Evolutionary conservation across 495 filamentous ascomycete species (phyloP).

Genomic region (Lepidopterella palustris): DNA sequence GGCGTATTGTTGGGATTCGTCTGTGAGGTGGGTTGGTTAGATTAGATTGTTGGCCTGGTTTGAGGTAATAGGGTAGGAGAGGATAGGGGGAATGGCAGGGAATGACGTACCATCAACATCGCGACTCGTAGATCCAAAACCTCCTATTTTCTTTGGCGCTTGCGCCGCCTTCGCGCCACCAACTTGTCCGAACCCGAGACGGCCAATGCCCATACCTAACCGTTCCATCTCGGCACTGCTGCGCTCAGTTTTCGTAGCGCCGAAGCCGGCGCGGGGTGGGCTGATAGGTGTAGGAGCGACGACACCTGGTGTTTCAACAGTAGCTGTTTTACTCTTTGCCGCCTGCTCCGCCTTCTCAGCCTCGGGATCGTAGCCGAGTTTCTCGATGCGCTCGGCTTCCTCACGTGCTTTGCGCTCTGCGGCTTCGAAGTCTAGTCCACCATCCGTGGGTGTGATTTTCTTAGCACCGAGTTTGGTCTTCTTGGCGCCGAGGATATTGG

Average conservation of each 20-base stretch:
- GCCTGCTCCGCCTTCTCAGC: slow-evolving; percentile 54
- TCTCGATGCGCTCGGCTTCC: slow-evolving; percentile 92
- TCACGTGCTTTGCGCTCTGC: slow-evolving; percentile 95
- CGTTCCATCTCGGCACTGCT: slow-evolving; percentile 75
- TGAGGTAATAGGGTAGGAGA: background rate
- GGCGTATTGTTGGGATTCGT: slow-evolving; percentile 66
- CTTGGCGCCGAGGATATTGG: slow-evolving; percentile 82
- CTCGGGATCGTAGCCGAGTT: slow-evolving; percentile 95
- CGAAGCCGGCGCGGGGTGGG: slow-evolving; percentile 54
- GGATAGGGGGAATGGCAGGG: background rate
- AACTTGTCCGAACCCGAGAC: slow-evolving; percentile 87
- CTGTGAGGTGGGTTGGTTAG: slow-evolving; percentile 41
- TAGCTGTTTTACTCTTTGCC: slow-evolving; percentile 3
- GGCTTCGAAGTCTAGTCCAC: slow-evolving; percentile 89
- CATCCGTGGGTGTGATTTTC: slow-evolving; percentile 62
- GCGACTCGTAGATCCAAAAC: slow-evolving; percentile 70
- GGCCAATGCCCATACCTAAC: slow-evolving; percentile 80
- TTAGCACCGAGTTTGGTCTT: slow-evolving; percentile 88
- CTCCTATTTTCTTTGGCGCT: slow-evolving; percentile 60
- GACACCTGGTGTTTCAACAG: slow-evolving; percentile 42
- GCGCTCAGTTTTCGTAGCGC: slow-evolving; percentile 48
- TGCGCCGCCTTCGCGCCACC: slow-evolving; percentile 53
- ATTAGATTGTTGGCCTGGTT: slow-evolving; percentile 3
- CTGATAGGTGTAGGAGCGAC: slow-evolving; percentile 69
- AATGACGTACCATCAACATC: slow-evolving; percentile 58